These are phyloP conservation scores for Cutaneotrichosporon cyanovorans DNA, from an alignment of 1,284 basidiomycete species.

Conservation along the genomic window DNA sequence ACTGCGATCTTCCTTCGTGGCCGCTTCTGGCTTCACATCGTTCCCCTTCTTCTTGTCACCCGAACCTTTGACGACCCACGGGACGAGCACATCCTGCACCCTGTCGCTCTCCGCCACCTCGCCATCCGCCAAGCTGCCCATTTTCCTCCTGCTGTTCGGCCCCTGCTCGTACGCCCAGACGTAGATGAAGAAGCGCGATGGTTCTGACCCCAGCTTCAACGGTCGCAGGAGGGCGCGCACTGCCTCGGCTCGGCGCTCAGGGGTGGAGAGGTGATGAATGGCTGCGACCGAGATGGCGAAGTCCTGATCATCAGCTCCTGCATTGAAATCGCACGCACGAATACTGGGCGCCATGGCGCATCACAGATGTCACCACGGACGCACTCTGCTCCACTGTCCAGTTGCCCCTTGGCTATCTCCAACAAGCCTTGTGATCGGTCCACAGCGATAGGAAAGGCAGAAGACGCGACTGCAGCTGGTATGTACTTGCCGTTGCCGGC, in stretches of 20 bases:
- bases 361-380: slow-evolving; percentile 58
- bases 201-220: slow-evolving; percentile 51
- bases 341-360: slow-evolving; percentile 60
- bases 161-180: slow-evolving; percentile 99
- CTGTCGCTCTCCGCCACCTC: slow-evolving; percentile 10
- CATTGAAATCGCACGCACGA: slow-evolving; percentile 53
- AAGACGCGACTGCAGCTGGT: slow-evolving; percentile 50
- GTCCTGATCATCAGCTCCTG: slow-evolving; percentile 54
- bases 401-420: slow-evolving; percentile 59
- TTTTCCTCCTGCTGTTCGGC: slow-evolving; percentile 60
- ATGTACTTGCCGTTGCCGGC: slow-evolving; percentile 98
- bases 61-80: slow-evolving; percentile 54
- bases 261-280: slow-evolving; percentile 83
- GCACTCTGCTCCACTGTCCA: slow-evolving; percentile 24
- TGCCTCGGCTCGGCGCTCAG: slow-evolving; percentile 60
- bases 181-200: slow-evolving; percentile 80
- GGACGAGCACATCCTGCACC: slow-evolving; percentile 62
- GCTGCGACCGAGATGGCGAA: slow-evolving; percentile 92
- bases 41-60: slow-evolving; percentile 13
- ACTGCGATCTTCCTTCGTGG: not conserved
- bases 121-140: slow-evolving; percentile 48
- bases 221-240: slow-evolving; percentile 63
- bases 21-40: not conserved
- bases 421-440: slow-evolving; percentile 73
- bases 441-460: slow-evolving; percentile 59